Base-by-base conservation (phyloP, 345 rosid genomes). In the Populus simonii region DNA sequence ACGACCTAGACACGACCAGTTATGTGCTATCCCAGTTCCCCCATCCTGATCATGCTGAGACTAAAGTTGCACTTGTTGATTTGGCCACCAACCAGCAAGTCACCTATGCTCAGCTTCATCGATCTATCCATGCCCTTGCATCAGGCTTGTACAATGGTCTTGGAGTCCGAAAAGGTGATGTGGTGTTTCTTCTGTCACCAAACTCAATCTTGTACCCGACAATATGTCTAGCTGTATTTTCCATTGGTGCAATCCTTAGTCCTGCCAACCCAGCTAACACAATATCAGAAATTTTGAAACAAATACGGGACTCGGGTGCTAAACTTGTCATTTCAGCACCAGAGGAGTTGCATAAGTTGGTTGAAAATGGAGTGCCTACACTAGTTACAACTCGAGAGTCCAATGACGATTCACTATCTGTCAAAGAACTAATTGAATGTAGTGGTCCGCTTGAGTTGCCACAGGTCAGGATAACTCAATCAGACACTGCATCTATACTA, bases 221-320 rank as follows among this genome's bases (percentile, higher is more conserved):
- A 7, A 85, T 91, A 8, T 88, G 90, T 51, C 84, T 91, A 0
- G 91, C 90, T 41, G 80, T 88, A 76, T 79, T 89, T 49, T 85
- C 90, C 6, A 43, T 86, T 0, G 94, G 94, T 7, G 92, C 92
- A 31, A 77, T 89, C 29, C 86, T 91, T 25, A 83, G 88, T 13
- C 84, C 92, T 9, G 88, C 90, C 16, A 91, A 89, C 35, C 92
- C 92, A 0, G 27, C 89, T 12, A 91, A 87, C 83, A 87, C 94
- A 8, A 76, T 66, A 2, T 62, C 77, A 4, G 94, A 91, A 75
- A 87, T 89, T 33, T 74, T 76, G 33, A 88, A 87, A 71, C 92
- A 89, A 74, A 87, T 89, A 7, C 66, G 51, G 11, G 90, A 89
- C 78, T 89, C 89, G 31, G 81, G 89, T n/a, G 89, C 91, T 1